Evolutionary conservation across 306 rosid genomes (phyloP), one percentile per base, ranked within the genome.

Genomic region (Cicer arietinum): DNA sequence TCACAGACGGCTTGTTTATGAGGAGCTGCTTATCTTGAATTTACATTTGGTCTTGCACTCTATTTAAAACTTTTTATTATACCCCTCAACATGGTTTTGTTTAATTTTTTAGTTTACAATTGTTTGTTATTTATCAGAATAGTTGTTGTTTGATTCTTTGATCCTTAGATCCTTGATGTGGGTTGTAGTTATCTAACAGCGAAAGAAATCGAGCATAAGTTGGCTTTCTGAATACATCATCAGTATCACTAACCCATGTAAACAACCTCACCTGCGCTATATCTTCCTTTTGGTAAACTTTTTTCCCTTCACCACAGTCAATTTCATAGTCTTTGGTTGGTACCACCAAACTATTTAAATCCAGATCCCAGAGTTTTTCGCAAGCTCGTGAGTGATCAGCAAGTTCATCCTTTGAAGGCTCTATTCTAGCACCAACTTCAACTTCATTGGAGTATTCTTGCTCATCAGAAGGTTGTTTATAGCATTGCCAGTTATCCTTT

Each of bases 221-320:
- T 20, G 95, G 93, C 77, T 68, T 94, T 81, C 88, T 80, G 83
- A 94, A 83, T 66, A 84, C 76, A 17, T 89, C 93, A 69, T 94
- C 16, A 14, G 16, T 14, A 14, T 14, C 86, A 44, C 77, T 86
- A 64, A 94, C 88, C 93, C 89, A 85, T 46, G 80, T 84, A 73
- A 94, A 94, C 78, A 94, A 79, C 86, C 77, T 82, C 68, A 90
- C 95, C 80, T 88, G 78, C 0, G 97, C 98, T 86, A 87, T 75
- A 70, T 94, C 98, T 71, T 81, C 89, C 80, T 69, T 86, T 69
- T 88, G 90, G 82, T 2, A 73, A 71, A 75, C 97, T 86, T 77
- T 90, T 87, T 94, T 94, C 76, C 98, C 98, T 73, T 87, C 96
- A 30, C 97, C 97, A 64, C 96, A 91, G 82, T 94, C 95, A 77